Conservation (phyloP, 1,139 yeast genomes). For the Entelexis paramagnoliae region DNA sequence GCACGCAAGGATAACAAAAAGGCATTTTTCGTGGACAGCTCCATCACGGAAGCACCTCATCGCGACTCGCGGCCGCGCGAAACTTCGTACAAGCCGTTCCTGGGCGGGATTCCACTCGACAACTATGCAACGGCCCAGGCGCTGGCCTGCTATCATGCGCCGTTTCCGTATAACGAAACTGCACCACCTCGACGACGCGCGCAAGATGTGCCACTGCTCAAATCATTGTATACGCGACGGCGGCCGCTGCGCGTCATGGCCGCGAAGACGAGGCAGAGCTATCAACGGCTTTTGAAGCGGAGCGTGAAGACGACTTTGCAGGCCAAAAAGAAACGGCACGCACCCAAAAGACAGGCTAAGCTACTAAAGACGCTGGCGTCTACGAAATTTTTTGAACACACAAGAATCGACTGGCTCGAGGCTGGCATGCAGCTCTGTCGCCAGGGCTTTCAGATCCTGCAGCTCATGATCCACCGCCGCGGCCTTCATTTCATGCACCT, state of each 20-base stretch:
- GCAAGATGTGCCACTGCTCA: conserved; percentile 78
- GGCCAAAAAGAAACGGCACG: conserved; percentile 33
- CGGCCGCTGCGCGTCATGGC: conserved; percentile 52
- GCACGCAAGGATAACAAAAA: conserved; percentile 10
- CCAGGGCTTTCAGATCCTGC: conserved; percentile 92
- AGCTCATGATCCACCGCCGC: conserved; percentile 75
- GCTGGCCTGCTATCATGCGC: conserved; percentile 62
- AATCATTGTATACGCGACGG: conserved; percentile 62
- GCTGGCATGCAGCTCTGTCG: conserved; percentile 89
- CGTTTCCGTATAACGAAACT: conserved; percentile 71
- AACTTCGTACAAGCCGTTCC: conserved; percentile 36
- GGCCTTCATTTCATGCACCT: conserved; percentile 88
- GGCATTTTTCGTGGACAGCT: conserved; percentile 16
- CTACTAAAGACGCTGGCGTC: conserved; percentile 58
- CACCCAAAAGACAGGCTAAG: conserved; percentile 25
- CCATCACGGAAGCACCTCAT: conserved; percentile 25
- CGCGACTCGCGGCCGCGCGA: neutral
- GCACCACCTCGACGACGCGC: conserved; percentile 69
- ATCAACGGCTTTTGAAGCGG: conserved; percentile 72
- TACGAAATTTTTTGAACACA: conserved; percentile 84
- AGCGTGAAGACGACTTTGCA: conserved; percentile 66
- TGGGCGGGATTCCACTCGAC: conserved; percentile 38
- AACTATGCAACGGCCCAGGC: conserved; percentile 39
- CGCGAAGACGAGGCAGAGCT: conserved; percentile 70
- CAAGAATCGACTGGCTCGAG: conserved; percentile 95